Conservation (phyloP, 805 yeast species). For the Saccharomyces paradoxus region DNA sequence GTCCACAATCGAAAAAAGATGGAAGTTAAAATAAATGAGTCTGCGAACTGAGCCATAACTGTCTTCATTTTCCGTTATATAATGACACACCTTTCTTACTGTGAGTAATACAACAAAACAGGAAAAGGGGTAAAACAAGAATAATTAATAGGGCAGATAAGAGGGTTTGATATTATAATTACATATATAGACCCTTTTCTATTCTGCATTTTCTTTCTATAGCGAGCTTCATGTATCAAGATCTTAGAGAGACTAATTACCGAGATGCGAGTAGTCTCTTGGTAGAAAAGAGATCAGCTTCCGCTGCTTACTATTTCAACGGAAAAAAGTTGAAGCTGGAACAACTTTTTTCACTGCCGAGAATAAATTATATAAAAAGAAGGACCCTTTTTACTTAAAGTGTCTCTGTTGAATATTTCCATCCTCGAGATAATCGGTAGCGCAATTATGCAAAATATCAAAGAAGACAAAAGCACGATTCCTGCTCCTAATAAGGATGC, state of each 20-base stretch:
- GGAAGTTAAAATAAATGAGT: no score
- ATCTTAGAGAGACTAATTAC: background rate
- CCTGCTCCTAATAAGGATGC: background rate
- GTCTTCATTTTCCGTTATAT: no score
- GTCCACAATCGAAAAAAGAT: no score
- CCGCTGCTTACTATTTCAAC: no score
- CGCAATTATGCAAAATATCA: background rate
- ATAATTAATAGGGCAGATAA: no score
- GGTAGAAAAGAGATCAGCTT: no score
- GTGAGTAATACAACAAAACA: no score
- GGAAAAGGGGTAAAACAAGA: background rate
- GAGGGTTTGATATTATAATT: background rate
- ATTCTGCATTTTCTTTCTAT: no score
- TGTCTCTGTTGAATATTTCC: background rate
- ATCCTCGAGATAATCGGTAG: background rate
- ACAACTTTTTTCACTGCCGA: background rate
- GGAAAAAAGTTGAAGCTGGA: background rate
- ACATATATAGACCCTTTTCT: background rate
- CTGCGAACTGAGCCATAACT: no score
- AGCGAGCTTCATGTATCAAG: no score
- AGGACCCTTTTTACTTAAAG: background rate
- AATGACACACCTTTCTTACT: no score
- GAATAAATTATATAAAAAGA: background rate
- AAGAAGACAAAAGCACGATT: background rate
- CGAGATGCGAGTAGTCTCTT: no score